Conservation (phyloP, 2,329 filamentous ascomycete species). For the Pseudogymnoascus sp. region DNA sequence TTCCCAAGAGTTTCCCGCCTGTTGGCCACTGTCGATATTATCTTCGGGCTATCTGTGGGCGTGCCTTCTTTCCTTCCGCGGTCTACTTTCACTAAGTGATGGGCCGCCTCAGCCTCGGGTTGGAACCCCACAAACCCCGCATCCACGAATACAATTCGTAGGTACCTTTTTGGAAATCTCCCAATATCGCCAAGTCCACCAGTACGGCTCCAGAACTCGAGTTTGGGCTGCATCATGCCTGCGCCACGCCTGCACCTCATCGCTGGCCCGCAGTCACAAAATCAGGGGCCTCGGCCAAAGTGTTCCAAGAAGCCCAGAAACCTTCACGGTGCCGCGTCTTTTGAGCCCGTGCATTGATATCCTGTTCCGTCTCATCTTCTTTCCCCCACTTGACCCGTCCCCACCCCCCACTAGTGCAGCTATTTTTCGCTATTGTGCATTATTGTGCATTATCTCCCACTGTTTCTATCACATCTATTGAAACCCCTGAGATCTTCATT, state of each 20-base stretch:
- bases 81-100: neutral
- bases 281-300: neutral
- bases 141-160: neutral
- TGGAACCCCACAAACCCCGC: neutral
- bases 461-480: neutral
- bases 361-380: neutral
- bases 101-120: neutral
- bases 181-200: neutral
- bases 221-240: neutral
- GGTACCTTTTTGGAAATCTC: neutral
- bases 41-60: neutral
- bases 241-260: neutral
- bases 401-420: neutral
- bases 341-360: neutral
- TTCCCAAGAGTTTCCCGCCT: neutral
- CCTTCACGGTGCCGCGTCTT: neutral
- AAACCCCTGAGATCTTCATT: slow-evolving; percentile 1
- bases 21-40: neutral
- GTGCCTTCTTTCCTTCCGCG: neutral
- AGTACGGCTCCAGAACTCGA: neutral
- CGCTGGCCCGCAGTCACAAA: neutral
- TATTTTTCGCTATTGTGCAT: neutral
- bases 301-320: neutral
- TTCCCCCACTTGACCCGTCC: neutral
- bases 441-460: neutral